Base-by-base conservation (phyloP, 495 filamentous ascomycete species). In the Daldinia caldariorum region DNA sequence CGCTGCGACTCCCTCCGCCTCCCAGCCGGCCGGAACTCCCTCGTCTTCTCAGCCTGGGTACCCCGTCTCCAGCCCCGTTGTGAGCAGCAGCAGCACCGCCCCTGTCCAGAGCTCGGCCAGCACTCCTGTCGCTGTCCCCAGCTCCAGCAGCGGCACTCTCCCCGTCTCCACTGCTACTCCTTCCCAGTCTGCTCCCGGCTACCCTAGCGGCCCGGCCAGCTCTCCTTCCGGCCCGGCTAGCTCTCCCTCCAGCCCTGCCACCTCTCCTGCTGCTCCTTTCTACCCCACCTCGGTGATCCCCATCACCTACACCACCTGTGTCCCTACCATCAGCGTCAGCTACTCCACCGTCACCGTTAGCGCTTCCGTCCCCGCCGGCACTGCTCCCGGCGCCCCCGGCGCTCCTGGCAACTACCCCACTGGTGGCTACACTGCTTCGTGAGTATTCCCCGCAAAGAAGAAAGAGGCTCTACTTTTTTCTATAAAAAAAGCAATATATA, bases 221-320 rank as follows among this genome's bases (percentile, higher is more conserved):
- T 58, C 76, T 64, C 54, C 70, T 63, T 63, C 74, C 64, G 38
- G 69, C 61, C 59, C 53, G 37, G 62, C 26, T 60, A 29, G 72
- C 61, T 58, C 76, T 61, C 54, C 70, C 63, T 63, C 74, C 64
- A 41, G 69, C 61, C 59, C 53, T 37, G 62, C 26, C 63, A 34
- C 70, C 61, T 58, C 76, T 64, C 54, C 55, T 53, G 43, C 56
- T 61, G 63, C 56, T 58, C 37, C 57, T 66, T 49, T 22, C 65
- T 57, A 66, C 78, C 62, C 77, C 77, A 82, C 80, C 76, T 83
- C 84, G 57, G 81, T 84, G 72, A 77, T 85, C 75, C 83, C 84
- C 66, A 49, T 77, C 60, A 77, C 75, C 70, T 73, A 69, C 70
- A 75, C 73, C 60, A 75, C 75, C 68, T 77, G 75, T 45, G 67